Evolutionary conservation across 2,329 filamentous ascomycete species (phyloP), one percentile per base, ranked within the genome.

Genomic region (Sclerotinia spermophila): DNA sequence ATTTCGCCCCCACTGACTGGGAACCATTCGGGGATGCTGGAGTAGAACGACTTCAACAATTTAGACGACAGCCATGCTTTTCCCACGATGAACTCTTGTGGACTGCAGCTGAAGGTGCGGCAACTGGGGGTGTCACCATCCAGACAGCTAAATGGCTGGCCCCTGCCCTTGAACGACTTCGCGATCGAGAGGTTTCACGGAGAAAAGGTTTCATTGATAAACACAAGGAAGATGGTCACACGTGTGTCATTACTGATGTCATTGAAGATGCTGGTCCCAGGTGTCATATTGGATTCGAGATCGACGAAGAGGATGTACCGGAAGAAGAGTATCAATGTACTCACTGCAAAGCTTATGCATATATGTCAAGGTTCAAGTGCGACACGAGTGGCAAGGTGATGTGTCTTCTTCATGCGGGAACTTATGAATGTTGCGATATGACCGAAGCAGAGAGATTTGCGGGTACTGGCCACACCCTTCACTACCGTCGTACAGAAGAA

Each of bases 1-100:
- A 99, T 79, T 99, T 99, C 81, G 96, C 96, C 0, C 96, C 96
- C 0, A 86, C 85, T 40, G 96, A 99, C 77, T 99, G 96, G 96
- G 96, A 99, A 78, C 93, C 94, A 0, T 96, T 90, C 78, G 96
- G 96, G 2, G 89, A 95, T 69, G 86, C 90, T 40, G 94, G 96
- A 0, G 94, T 98, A 1, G 90, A 95, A 76, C 87, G 95, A 74
- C 84, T 98, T 42, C 93, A 96, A 76, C 87, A 90, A 65, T 99
- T 97, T 80, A 87, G 95, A 70, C 89, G 94, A 70, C 94, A 97
- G 74, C 94, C 96, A 1, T 98, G 96, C 80, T 99, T 99, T 80
- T 98, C 95, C 0, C 96, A 99, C 75, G 96, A 99, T 77, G 96
- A 99, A 80, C 83, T 99, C 33, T 84, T 99, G 5, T 90, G 96